A percentile compares a stretch with the other conserved stretches of the same genome.
Evolutionary conservation across 352 stramenopile genomes (phyloP).

Genomic region (Pythium oligandrum): DNA sequence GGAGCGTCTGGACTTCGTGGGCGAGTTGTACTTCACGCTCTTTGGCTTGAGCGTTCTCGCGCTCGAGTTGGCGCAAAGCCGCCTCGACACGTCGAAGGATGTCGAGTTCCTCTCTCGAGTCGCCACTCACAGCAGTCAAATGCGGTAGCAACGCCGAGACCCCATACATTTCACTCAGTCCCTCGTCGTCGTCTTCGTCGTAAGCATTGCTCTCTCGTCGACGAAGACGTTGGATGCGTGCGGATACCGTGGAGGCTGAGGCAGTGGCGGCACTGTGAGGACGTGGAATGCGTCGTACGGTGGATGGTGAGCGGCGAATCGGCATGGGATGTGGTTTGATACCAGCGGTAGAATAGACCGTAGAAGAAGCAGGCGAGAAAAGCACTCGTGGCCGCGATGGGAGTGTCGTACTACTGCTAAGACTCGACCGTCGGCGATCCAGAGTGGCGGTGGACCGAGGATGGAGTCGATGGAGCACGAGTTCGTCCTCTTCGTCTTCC

Average conservation of each 20-base stretch:
- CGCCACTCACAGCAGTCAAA: not conserved
- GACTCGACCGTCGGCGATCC: too few relatives aligned
- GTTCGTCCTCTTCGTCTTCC: too few relatives aligned
- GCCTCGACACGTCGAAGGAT: conserved; percentile 70
- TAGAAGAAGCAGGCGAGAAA: conserved; percentile 5
- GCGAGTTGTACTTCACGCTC: conserved; percentile 42
- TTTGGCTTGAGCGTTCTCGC: conserved; percentile 51
- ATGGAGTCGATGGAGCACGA: too few relatives aligned
- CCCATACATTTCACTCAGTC: too few relatives aligned
- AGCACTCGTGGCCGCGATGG: conserved; percentile 3
- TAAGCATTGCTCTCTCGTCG: conserved; percentile 5
- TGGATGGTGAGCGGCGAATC: too few relatives aligned
- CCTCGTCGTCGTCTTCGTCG: conserved; percentile 7
- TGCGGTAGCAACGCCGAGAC: not conserved
- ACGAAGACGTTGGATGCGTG: conserved; percentile 17
- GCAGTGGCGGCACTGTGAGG: too few relatives aligned
- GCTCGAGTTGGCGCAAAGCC: conserved; percentile 63
- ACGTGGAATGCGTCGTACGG: too few relatives aligned
- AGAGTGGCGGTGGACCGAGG: too few relatives aligned
- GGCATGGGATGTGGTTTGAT: too few relatives aligned
- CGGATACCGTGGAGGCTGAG: conserved; percentile 11
- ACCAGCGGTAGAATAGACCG: not conserved
- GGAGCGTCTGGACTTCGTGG: conserved; percentile 50
- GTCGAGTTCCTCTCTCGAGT: conserved; percentile 40
- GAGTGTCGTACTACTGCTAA: not conserved